Evolutionary conservation across 345 rosid genomes (phyloP).

Genomic region (Eutrema heterophyllum): DNA sequence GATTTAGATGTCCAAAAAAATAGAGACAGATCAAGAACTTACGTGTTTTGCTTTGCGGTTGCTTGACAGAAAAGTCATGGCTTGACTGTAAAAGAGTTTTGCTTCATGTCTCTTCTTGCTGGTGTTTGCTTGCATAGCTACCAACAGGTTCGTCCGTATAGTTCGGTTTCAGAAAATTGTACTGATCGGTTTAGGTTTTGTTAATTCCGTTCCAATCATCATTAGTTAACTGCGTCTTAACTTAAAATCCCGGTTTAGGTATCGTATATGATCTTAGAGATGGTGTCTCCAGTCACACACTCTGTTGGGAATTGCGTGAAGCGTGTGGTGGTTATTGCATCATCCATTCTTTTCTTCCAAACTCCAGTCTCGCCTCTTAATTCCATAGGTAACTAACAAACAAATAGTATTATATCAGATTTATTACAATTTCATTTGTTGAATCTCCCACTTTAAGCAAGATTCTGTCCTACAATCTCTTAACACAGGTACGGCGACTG

Average conservation of each 20-base stretch:
- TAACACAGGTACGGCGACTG: conserved; percentile 63
- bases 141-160: conserved; percentile 56
- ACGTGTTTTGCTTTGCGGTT: not conserved
- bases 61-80: conserved; percentile 58
- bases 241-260: conserved; percentile 36
- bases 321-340: conserved; percentile 73
- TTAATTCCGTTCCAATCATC: not conserved
- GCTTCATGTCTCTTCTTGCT: conserved; percentile 50
- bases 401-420: not conserved
- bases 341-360: conserved; percentile 68
- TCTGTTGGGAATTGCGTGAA: conserved; percentile 84
- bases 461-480: not conserved
- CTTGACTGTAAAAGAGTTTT: conserved; percentile 47
- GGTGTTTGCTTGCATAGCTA: conserved; percentile 77
- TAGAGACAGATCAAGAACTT: not conserved
- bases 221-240: not conserved
- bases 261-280: conserved; percentile 66
- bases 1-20: not conserved
- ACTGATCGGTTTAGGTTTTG: not conserved
- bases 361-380: conserved; percentile 60
- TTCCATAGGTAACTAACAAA: conserved; percentile 43
- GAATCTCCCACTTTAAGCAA: not conserved
- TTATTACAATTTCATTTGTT: not conserved
- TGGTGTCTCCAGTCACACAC: conserved; percentile 83
- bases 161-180: not conserved